A percentile compares a stretch with the other conserved stretches of the same genome.
Evolutionary conservation across 176 grass and related monocot species (phyloP).

Genomic region (Elaeis guineensis): DNA sequence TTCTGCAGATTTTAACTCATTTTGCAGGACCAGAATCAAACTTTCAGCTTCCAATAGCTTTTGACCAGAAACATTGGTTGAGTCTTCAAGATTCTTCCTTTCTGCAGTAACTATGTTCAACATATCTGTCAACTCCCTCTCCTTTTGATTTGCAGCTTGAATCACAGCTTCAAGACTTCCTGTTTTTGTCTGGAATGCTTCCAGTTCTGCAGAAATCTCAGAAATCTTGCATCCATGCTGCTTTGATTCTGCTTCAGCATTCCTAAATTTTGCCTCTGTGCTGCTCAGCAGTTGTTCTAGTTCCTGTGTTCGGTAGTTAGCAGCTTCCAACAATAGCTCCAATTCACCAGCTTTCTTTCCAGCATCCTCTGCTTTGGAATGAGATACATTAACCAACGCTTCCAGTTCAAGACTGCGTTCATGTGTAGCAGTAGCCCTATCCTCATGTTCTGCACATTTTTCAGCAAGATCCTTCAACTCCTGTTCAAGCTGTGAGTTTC

Average conservation of each 20-base stretch:
- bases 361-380: conserved; percentile 22
- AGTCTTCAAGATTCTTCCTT: conserved; percentile 57
- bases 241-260: conserved; percentile 28
- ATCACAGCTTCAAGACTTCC: conserved; percentile 37
- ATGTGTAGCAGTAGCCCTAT: conserved; percentile 1
- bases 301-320: conserved; percentile 25
- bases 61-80: conserved; percentile 34
- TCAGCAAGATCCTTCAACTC: conserved; percentile 6
- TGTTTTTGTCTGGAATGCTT: conserved; percentile 56
- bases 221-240: conserved; percentile 27
- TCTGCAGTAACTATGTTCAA: conserved; percentile 52
- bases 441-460: conserved; percentile 13
- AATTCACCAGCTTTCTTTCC: conserved; percentile 21
- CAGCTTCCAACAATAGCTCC: conserved; percentile 21
- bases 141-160: conserved; percentile 36
- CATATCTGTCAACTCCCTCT: conserved; percentile 34
- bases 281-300: conserved; percentile 34
- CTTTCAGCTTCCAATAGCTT: conserved; percentile 50
- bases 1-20: conserved; percentile 36
- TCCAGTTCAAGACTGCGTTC: conserved; percentile 9
- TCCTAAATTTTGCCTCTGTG: conserved; percentile 35
- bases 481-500: conserved; percentile 13
- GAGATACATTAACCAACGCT: conserved; percentile 18
- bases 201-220: conserved; percentile 48
- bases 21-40: conserved; percentile 30